phyloP scores from a whole-genome alignment of 129 eudicot species.

The Lonicera japonica region DNA sequence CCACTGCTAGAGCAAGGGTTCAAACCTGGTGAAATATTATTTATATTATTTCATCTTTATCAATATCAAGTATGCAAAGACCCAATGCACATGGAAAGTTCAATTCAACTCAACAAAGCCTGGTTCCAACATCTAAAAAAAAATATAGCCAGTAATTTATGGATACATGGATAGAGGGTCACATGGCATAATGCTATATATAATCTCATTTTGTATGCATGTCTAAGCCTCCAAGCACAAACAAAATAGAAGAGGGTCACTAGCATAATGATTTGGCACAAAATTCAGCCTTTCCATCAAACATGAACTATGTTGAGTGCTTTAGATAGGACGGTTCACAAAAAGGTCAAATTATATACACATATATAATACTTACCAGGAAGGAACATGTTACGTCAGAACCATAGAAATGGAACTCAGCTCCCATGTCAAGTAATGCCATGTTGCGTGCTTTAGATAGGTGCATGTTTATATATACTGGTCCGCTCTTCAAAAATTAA shows the following conservation, averaged over 20 bases:
- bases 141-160: not conserved
- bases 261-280: not conserved
- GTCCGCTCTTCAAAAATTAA: not conserved
- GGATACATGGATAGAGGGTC: not conserved
- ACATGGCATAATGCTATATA: not conserved
- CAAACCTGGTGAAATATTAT: too few relatives aligned
- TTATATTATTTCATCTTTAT: too few relatives aligned
- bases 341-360: too few relatives aligned
- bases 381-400: constrained; percentile 97
- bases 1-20: too few relatives aligned
- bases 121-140: too few relatives aligned
- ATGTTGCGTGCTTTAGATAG: constrained; percentile 55
- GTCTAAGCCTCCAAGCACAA: not conserved
- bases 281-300: not conserved
- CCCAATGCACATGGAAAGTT: too few relatives aligned
- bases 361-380: constrained; percentile 51
- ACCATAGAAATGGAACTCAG: constrained; percentile 87
- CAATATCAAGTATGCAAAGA: too few relatives aligned
- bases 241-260: not conserved
- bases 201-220: not conserved
- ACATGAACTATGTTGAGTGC: too few relatives aligned
- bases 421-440: constrained; percentile 98
- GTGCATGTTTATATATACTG: not conserved
- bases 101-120: too few relatives aligned
- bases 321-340: too few relatives aligned